phyloP scores from a whole-genome alignment of 352 stramenopile species.

The Phytophthora pisi region DNA sequence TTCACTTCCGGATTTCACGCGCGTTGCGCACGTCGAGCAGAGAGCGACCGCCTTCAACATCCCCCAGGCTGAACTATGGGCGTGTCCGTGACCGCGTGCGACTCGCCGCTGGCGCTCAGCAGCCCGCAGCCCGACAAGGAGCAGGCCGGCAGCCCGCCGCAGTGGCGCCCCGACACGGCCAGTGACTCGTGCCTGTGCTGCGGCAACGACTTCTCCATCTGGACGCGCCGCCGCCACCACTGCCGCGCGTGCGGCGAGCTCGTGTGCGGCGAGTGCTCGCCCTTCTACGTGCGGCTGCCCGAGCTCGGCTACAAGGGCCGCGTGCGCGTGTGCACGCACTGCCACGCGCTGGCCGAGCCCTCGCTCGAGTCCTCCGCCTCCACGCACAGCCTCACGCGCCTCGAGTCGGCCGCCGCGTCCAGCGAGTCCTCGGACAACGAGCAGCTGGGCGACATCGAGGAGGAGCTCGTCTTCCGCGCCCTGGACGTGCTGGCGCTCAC shows the following conservation, averaged over 20 bases:
- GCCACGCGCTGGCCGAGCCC: slow-evolving; percentile 44
- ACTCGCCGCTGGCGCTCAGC: slow-evolving; percentile 29
- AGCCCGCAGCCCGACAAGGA: slow-evolving; percentile 17
- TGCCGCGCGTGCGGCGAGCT: slow-evolving; percentile 81
- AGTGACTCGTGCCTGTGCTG: slow-evolving; percentile 79
- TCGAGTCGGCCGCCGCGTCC: slow-evolving; percentile 36
- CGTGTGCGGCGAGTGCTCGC: slow-evolving; percentile 76
- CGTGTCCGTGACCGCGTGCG: slow-evolving; percentile 30
- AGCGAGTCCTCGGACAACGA: slow-evolving; percentile 62
- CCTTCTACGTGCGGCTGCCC: slow-evolving; percentile 57
- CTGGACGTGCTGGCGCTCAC: slow-evolving; percentile 73
- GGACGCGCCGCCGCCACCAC: slow-evolving; percentile 74
- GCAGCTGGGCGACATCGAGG: slow-evolving; percentile 58
- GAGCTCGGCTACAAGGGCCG: slow-evolving; percentile 70
- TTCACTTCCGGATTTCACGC: slow-evolving; percentile 39
- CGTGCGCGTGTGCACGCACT: slow-evolving; percentile 80
- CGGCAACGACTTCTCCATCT: slow-evolving; percentile 73
- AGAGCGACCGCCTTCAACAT: slow-evolving; percentile 23
- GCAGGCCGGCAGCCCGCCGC: slow-evolving; percentile 23
- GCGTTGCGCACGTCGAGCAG: slow-evolving; percentile 32
- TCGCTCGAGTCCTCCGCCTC: slow-evolving; percentile 41
- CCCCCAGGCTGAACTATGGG: slow-evolving; percentile 13
- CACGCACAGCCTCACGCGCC: slow-evolving; percentile 11
- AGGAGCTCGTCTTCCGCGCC: slow-evolving; percentile 63
- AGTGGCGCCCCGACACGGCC: slow-evolving; percentile 74